phyloP scores from a whole-genome alignment of 192 early-diverging fungal species.

The Coemansia sp. region DNA sequence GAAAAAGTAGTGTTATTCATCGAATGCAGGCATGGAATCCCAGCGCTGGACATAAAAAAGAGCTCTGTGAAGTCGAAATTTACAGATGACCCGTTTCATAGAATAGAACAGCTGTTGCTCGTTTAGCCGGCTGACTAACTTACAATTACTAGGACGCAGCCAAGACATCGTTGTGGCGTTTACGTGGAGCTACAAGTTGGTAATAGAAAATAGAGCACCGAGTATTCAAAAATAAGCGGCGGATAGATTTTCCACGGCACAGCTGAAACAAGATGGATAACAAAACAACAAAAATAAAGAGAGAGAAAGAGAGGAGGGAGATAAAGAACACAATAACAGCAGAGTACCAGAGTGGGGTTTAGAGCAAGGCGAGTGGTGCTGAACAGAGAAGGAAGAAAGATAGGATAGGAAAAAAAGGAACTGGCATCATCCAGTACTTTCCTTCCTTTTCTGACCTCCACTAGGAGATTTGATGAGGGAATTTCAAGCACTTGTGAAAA shows the following conservation, averaged over 20 bases:
- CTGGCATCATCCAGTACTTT: no score
- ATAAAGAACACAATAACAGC: no score
- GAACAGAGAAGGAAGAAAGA: neutral
- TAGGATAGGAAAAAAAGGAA: no score
- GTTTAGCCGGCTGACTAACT: neutral
- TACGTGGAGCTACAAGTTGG: neutral
- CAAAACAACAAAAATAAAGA: slow-evolving; percentile 12
- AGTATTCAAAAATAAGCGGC: no score
- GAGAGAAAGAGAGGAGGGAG: neutral
- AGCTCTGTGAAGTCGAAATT: slow-evolving; percentile 1
- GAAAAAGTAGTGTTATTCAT: neutral
- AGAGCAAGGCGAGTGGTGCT: no score
- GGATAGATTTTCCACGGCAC: no score
- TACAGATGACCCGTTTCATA: neutral
- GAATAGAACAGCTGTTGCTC: neutral
- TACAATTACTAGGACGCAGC: slow-evolving; percentile 52
- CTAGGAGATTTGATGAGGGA: no score
- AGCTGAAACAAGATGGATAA: neutral
- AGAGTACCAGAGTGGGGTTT: no score
- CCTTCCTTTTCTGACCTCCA: no score
- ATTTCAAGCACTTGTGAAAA: no score
- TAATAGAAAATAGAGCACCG: neutral
- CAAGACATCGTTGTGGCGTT: slow-evolving; percentile 39
- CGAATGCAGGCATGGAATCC: neutral
- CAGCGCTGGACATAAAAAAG: neutral